phyloP scores from a whole-genome alignment of 2,329 filamentous ascomycete species.

The Teratosphaeria destructans region DNA sequence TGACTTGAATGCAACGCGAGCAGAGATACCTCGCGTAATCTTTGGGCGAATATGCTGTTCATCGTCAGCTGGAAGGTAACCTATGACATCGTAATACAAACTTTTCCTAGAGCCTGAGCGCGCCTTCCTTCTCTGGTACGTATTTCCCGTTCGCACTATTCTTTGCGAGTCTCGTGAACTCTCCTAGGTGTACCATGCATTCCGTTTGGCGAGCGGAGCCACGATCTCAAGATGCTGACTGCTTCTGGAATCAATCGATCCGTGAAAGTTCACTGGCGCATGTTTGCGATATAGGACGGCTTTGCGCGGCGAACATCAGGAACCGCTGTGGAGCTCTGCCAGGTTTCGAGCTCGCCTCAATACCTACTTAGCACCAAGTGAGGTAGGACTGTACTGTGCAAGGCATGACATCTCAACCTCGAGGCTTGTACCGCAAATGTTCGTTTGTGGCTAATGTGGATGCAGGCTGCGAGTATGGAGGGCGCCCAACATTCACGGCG shows the following conservation, averaged over 20 bases:
- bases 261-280: background rate
- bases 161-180: background rate
- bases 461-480: background rate
- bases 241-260: background rate
- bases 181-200: background rate
- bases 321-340: too few relatives aligned
- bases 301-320: too few relatives aligned
- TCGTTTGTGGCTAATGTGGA: background rate
- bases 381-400: background rate
- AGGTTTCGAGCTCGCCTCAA: too few relatives aligned
- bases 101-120: background rate
- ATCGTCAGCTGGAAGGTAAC: background rate
- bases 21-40: background rate
- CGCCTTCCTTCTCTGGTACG: background rate
- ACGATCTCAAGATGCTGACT: background rate
- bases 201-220: background rate
- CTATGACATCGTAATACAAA: background rate
- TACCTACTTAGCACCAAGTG: too few relatives aligned
- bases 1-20: background rate
- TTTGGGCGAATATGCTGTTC: background rate
- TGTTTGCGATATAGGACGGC: background rate
- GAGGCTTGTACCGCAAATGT: background rate
- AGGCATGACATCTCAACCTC: background rate
- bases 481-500: too few relatives aligned
- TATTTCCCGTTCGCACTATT: background rate